Evolutionary conservation across 257 asterid species (phyloP), one percentile per base, ranked within the genome.

Genomic region (Coffea canephora): DNA sequence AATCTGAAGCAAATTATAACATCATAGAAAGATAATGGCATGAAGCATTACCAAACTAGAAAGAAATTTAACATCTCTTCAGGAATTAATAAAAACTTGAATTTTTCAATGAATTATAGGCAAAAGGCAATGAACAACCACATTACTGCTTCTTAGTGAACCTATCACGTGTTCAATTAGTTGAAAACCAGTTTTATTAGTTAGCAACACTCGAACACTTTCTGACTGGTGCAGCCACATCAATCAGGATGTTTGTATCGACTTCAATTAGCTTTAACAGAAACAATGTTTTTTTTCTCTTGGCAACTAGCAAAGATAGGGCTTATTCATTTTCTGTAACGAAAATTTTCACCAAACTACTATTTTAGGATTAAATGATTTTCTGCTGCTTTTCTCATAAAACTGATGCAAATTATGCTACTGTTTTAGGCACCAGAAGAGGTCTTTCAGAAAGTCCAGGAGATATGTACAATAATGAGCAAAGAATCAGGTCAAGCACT

Each of bases 401-500:
- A 62, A 76, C 31, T 77, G 25, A 78, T 36, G n/a, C 14, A 79
- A 18, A 48, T 18, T 57, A 15, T 65, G 73, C 59, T 39, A 23
- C 45, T 67, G 1, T 71, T 81, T 27, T 85, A 93, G 97, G 93
- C 87, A 71, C 84, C 93, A 14, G 46, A 62, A 80, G 95, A 83
- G 31, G 83, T 89, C 12, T 73, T 64, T 12, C 80, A 72, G 54
- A 88, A 74, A 41, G 76, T 89, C 48, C 78, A 83, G 73, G 89
- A 84, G 61, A 46, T 79, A 41, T 86, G 83, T 14, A 82, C 84
- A 34, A 85, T 62, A 64, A 85, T 89, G 90, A 92, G 95, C 81
- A 77, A 77, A 19, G 98, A 89, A 82, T 85, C 87, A 31, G 95
- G 97, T 16, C 87, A 82, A 74, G 92, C 90, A 57, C 79, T 94